Percentiles rank a stretch among this genome's conserved stretches.
Evolutionary conservation across 495 filamentous ascomycete species (phyloP).

Genomic region (Talaromyces thailandensis): DNA sequence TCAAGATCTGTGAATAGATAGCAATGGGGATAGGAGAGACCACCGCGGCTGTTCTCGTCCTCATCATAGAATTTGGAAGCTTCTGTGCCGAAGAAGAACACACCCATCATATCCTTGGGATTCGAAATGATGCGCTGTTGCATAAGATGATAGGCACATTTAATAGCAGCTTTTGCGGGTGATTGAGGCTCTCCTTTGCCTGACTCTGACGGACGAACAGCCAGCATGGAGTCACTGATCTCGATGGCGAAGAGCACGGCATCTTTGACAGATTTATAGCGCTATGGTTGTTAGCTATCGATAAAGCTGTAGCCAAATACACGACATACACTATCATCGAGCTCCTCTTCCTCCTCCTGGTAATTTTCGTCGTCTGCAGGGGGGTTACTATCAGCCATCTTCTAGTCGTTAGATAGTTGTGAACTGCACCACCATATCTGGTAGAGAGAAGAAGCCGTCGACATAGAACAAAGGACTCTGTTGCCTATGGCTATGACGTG

Average conservation of each 20-base stretch:
- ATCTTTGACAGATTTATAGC: conserved; percentile 90
- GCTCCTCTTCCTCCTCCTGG: conserved; percentile 64
- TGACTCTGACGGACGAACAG: conserved; percentile 51
- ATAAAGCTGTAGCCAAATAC: background rate
- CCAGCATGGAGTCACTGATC: conserved; percentile 84
- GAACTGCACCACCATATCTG: background rate
- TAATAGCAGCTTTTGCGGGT: conserved; percentile 72
- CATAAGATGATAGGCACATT: conserved; percentile 92
- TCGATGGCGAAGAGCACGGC: conserved; percentile 95
- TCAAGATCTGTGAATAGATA: conserved; percentile 88
- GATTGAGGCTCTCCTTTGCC: conserved; percentile 69
- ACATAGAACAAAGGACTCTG: background rate
- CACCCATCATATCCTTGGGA: conserved; percentile 95
- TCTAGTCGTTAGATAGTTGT: too few species aligned
- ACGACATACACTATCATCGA: conserved; percentile 56
- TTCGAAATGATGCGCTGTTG: conserved; percentile 97
- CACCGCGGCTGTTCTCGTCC: conserved; percentile 48
- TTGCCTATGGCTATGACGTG: background rate
- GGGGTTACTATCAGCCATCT: conserved; percentile 36
- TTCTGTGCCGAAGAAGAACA: conserved; percentile 88
- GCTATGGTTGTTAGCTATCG: conserved; percentile 36
- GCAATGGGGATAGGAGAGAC: conserved; percentile 75
- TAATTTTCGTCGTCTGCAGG: conserved; percentile 39
- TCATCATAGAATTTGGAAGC: conserved; percentile 73
- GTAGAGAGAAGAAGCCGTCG: background rate